These are phyloP conservation scores for Omphalea diandra DNA, from an alignment of 441 rosid species.

Conservation along the genomic window DNA sequence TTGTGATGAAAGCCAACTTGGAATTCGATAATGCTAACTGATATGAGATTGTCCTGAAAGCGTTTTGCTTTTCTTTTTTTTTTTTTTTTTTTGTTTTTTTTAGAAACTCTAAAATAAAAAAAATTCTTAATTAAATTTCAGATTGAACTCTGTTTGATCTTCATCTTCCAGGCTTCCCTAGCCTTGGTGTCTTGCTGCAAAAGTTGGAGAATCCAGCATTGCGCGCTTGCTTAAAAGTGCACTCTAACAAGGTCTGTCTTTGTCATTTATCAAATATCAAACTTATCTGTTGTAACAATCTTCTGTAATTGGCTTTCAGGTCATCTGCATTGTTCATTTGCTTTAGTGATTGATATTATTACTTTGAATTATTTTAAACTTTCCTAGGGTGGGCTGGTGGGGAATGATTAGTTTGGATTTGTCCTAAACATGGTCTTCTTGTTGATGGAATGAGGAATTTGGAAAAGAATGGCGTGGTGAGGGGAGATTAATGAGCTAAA, in stretches of 20 bases:
- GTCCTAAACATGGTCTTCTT: background rate
- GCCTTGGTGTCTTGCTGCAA: conserved; percentile 91
- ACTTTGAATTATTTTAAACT: background rate
- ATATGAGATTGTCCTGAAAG: too few relatives aligned
- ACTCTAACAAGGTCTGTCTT: conserved; percentile 68
- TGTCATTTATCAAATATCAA: conserved; percentile 7
- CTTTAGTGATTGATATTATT: background rate
- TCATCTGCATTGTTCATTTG: background rate
- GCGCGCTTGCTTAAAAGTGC: conserved; percentile 75
- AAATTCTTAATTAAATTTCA: background rate
- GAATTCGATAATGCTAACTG: conserved; percentile 13
- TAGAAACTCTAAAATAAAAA: background rate
- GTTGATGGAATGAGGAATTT: background rate
- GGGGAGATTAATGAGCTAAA: background rate
- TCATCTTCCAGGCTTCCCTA: conserved; percentile 71
- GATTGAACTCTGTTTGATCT: background rate
- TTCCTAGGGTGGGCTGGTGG: background rate
- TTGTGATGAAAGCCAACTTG: conserved; percentile 12
- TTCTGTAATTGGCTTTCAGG: background rate
- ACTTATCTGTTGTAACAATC: background rate
- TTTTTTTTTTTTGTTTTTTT: too few relatives aligned
- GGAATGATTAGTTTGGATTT: background rate
- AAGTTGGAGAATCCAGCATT: conserved; percentile 95
- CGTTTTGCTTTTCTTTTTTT: too few relatives aligned
- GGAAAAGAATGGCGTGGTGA: background rate